phyloP scores from a whole-genome alignment of 805 yeast species.

The Metschnikowia baotianmanensis region DNA sequence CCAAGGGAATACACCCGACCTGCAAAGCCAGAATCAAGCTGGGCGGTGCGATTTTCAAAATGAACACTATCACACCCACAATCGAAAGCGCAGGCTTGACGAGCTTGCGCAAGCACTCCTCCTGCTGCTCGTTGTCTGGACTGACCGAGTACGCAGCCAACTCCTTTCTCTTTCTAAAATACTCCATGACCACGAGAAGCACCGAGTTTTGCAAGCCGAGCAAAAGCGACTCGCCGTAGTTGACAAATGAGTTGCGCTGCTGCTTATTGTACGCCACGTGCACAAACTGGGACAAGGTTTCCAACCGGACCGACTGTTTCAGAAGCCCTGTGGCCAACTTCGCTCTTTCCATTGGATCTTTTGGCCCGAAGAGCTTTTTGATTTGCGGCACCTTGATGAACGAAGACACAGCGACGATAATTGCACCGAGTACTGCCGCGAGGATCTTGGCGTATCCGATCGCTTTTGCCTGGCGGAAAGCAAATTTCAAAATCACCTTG shows the following conservation, averaged over 20 bases:
- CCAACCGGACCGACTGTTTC: constrained; percentile 34
- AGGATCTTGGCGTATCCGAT: constrained; percentile 35
- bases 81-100: constrained; percentile 27
- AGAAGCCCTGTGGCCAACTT: constrained; percentile 38
- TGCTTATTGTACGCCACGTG: constrained; percentile 41
- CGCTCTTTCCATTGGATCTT: constrained; percentile 23
- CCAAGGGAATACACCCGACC: constrained; percentile 37
- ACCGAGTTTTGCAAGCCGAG: constrained; percentile 39
- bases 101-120: constrained; percentile 18
- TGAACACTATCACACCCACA: constrained; percentile 26
- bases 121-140: constrained; percentile 20
- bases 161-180: constrained; percentile 28
- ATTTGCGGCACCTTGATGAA: constrained; percentile 43
- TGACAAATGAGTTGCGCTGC: constrained; percentile 32
- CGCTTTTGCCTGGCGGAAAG: constrained; percentile 31
- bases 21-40: constrained; percentile 30
- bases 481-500: constrained; percentile 37
- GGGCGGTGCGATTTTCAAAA: constrained; percentile 33
- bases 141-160: constrained; percentile 15
- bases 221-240: constrained; percentile 41
- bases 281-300: constrained; percentile 34
- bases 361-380: constrained; percentile 31
- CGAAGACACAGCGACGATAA: constrained; percentile 37
- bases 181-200: constrained; percentile 36
- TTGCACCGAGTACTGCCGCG: constrained; percentile 31